A percentile compares a stretch with the other conserved stretches of the same genome.
Evolutionary conservation across 2,329 filamentous ascomycete genomes (phyloP).

Genomic region (Plectosphaerella plurivora): DNA sequence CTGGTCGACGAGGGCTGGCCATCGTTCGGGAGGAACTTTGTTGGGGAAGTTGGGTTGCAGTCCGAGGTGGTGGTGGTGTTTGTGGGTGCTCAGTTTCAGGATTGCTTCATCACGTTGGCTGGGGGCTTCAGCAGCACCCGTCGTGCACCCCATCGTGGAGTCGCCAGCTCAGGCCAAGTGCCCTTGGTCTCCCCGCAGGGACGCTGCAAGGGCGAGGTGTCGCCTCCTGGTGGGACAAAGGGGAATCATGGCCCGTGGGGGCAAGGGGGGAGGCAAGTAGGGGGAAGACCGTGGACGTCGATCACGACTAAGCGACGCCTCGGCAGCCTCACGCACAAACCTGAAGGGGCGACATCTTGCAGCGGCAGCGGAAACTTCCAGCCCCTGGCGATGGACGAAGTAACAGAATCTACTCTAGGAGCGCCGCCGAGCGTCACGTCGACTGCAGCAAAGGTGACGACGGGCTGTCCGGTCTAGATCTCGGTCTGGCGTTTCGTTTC

Average conservation of each 20-base stretch:
- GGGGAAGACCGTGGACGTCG: background rate
- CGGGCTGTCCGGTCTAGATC: background rate
- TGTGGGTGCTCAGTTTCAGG: conserved; percentile 29
- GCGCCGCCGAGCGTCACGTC: too few species aligned
- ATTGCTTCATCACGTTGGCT: conserved; percentile 30
- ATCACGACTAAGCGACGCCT: background rate
- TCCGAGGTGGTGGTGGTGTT: background rate
- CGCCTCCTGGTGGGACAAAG: background rate
- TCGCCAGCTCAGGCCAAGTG: background rate
- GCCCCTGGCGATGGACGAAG: background rate
- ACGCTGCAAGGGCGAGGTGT: background rate
- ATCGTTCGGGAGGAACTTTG: too few species aligned
- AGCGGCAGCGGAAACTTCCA: background rate
- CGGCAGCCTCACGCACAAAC: background rate
- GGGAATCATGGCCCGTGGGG: background rate
- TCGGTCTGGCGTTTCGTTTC: background rate
- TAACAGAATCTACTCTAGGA: too few species aligned
- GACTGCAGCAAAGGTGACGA: too few species aligned
- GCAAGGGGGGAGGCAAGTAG: background rate
- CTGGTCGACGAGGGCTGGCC: too few species aligned
- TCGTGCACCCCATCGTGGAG: background rate
- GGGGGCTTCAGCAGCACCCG: conserved; percentile 5
- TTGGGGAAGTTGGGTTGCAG: too few species aligned
- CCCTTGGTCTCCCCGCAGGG: background rate
- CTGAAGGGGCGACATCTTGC: background rate